A percentile compares a stretch with the other conserved stretches of the same genome.
Conservation (phyloP, 177 flowering plant genomes). For the Vitis hybrid region DNA sequence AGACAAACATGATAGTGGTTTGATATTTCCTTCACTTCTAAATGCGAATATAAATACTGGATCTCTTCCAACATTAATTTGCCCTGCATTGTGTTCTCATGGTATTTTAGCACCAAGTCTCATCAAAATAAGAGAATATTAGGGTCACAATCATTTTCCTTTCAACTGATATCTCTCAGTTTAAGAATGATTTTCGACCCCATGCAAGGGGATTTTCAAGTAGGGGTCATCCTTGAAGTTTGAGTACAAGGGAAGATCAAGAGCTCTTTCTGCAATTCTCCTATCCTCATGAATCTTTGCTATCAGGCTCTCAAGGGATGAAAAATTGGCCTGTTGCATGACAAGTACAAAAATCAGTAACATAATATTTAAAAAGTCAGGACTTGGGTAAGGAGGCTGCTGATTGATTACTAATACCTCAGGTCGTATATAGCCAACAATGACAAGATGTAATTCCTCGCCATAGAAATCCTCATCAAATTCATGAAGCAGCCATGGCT, state of each 20-base stretch:
- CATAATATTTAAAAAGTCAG: neutral
- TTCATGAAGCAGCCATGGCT: slow-evolving; percentile 96
- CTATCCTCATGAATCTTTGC: slow-evolving; percentile 77
- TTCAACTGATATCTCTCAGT: too few relatives aligned
- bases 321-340: slow-evolving; percentile 67
- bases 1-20: too few relatives aligned
- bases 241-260: slow-evolving; percentile 71
- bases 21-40: too few relatives aligned
- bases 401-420: slow-evolving; percentile 51
- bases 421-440: slow-evolving; percentile 88
- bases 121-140: too few relatives aligned
- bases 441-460: slow-evolving; percentile 72
- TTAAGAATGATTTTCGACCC: too few relatives aligned
- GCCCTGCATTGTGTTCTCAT: too few relatives aligned
- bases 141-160: too few relatives aligned
- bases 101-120: too few relatives aligned
- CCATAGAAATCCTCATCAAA: slow-evolving; percentile 91
- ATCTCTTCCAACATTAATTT: too few relatives aligned
- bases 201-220: slow-evolving; percentile 14
- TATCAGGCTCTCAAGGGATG: slow-evolving; percentile 71
- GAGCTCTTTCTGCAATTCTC: slow-evolving; percentile 74
- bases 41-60: too few relatives aligned
- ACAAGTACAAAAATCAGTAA: slow-evolving; percentile 6
- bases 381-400: neutral
- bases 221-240: slow-evolving; percentile 56